Evolutionary conservation across 208 protist species (phyloP), one percentile per base, ranked within the genome.

Genomic region (Sergeia podlipaevii): DNA sequence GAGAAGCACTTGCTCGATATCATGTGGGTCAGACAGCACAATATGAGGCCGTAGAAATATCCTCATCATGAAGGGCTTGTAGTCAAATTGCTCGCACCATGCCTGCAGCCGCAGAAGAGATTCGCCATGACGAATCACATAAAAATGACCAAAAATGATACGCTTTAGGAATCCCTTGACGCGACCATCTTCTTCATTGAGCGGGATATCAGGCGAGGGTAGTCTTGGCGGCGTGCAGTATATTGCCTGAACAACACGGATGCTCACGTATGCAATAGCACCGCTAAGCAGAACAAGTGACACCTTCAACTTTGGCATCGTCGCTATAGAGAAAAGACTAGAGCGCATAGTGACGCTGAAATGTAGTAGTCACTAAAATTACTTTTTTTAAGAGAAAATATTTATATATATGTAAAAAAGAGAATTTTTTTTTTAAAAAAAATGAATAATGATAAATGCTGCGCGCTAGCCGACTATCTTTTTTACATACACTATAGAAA

Each of bases 61-160:
- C 43, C 72, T 70, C 66, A 79, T 78, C 15, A 74, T 10, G 39
- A 83, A 84, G 3, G 70, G 76, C 28, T 60, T 71, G 60, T 84
- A 65, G 17, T 79, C 41, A 47, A 68, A 76, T 41, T 70, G 34
- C 2, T 33, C 38, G 39, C 64, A 63, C 76, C 70, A 84, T 30
- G 50, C 29, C 34, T 79, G 57, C 42, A 84, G 45, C 23, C 58
- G 60, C 46, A 74, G 60, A 36, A 84, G 57, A 13, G 66, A 73
- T 26, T 76, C 71, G 4, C 52, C 70, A 32, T 68, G 63, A 13
- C 66, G 76, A 15, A 84, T 55, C 1, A 76, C 64, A 47, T 79
- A 84, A 24, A 79, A 78, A 61, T 84, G 76, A 23, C 67, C 61
- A 48, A 79, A 68, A 18, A 84, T 51, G 27, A 62, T 55, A 0